phyloP scores from a whole-genome alignment of 768 basidiomycete species.

The Lactarius indigo region DNA sequence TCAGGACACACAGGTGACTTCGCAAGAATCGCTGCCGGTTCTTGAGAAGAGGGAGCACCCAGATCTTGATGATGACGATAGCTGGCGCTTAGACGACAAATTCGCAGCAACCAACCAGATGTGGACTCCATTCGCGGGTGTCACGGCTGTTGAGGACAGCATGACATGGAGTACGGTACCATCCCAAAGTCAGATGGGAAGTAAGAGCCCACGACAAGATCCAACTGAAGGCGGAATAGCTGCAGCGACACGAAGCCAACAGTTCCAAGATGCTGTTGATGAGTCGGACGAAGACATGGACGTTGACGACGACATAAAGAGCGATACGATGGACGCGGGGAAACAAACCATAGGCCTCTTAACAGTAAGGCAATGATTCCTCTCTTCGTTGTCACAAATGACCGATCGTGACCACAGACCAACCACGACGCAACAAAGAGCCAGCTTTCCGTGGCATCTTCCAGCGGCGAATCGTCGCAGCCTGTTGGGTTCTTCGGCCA shows the following conservation, averaged over 20 bases:
- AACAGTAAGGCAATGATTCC: slow-evolving; percentile 37
- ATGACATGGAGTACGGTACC: slow-evolving; percentile 73
- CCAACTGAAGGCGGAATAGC: slow-evolving; percentile 19
- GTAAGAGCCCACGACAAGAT: slow-evolving; percentile 15
- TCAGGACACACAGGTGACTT: slow-evolving; percentile 56
- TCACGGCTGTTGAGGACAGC: slow-evolving; percentile 54
- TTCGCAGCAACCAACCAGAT: slow-evolving; percentile 47
- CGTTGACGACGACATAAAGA: slow-evolving; percentile 39
- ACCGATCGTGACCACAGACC: slow-evolving; percentile 1
- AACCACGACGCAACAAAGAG: slow-evolving; percentile 37
- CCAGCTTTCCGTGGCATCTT: slow-evolving; percentile 53
- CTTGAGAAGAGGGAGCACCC: slow-evolving; percentile 28
- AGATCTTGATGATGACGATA: slow-evolving; percentile 60
- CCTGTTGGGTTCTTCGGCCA: slow-evolving; percentile 63
- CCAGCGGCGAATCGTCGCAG: slow-evolving; percentile 32
- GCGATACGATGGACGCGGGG: slow-evolving; percentile 41
- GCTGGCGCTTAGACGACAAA: slow-evolving; percentile 73
- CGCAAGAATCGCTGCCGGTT: slow-evolving; percentile 24
- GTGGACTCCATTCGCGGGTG: slow-evolving; percentile 55
- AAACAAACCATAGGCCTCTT: slow-evolving; percentile 39
- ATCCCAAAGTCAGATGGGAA: slow-evolving; percentile 49
- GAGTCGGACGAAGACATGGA: slow-evolving; percentile 33
- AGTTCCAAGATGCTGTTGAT: slow-evolving; percentile 15
- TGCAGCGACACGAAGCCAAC: not conserved
- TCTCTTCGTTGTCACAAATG: not conserved